A percentile compares a stretch with the other conserved stretches of the same genome.
Evolutionary conservation across 2,329 filamentous ascomycete genomes (phyloP).

Genomic region (Lecanicillium sp.): DNA sequence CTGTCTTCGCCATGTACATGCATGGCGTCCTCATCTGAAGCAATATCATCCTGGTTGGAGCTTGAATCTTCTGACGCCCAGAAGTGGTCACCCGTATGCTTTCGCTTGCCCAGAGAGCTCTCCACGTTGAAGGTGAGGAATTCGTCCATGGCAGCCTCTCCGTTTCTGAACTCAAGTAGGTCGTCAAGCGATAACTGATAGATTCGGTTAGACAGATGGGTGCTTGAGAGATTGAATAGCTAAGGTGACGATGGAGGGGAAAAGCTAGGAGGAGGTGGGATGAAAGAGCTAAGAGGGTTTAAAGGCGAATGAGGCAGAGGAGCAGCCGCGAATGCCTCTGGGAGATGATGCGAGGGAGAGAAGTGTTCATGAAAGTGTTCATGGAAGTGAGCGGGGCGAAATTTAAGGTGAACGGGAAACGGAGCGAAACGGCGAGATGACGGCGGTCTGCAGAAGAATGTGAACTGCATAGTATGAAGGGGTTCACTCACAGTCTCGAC

Average conservation of each 20-base stretch:
- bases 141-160: slow-evolving; percentile 23
- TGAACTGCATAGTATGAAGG: not conserved
- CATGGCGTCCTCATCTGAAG: slow-evolving; percentile 20
- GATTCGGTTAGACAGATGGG: not conserved
- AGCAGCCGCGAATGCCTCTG: no score
- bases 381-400: no score
- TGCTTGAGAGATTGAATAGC: no score
- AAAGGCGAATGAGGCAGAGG: no score
- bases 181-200: slow-evolving; percentile 28
- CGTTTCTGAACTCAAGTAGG: slow-evolving; percentile 28
- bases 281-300: no score
- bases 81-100: slow-evolving; percentile 26
- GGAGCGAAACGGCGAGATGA: no score
- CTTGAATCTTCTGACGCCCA: slow-evolving; percentile 19
- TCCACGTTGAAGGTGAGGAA: slow-evolving; percentile 18
- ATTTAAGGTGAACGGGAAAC: no score
- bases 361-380: no score
- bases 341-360: no score
- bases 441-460: slow-evolving; percentile 7
- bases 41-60: no score
- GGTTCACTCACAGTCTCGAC: slow-evolving; percentile 36
- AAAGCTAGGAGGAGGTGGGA: no score
- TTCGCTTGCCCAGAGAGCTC: slow-evolving; percentile 26
- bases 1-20: slow-evolving; percentile 23
- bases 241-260: no score